Evolutionary conservation across 2,329 filamentous ascomycete genomes (phyloP).

Genomic region (Thielaviopsis euricoi): DNA sequence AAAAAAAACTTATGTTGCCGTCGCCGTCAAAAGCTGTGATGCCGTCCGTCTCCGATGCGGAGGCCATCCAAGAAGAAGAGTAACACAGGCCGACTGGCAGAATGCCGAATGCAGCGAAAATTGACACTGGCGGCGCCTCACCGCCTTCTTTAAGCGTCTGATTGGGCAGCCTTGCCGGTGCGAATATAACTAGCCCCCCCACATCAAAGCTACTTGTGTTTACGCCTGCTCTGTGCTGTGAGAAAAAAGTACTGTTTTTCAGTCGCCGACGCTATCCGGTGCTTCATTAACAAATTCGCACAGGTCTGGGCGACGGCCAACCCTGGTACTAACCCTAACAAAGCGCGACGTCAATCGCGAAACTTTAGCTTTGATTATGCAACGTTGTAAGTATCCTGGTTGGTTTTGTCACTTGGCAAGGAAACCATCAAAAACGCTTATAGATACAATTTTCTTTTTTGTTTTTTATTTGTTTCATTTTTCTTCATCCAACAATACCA

Average conservation of each 20-base stretch:
- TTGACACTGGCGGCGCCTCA: background rate
- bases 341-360: too few relatives aligned
- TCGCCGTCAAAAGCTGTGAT: background rate
- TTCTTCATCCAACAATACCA: background rate
- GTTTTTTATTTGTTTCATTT: too few relatives aligned
- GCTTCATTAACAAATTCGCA: too few relatives aligned
- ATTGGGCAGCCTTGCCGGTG: background rate
- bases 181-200: background rate
- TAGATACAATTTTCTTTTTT: too few relatives aligned
- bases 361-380: too few relatives aligned
- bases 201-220: background rate
- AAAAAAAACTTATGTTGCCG: background rate
- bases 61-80: background rate
- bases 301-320: too few relatives aligned
- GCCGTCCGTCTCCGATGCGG: constrained; percentile 8
- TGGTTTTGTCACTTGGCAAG: too few relatives aligned
- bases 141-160: constrained; percentile 1
- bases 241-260: too few relatives aligned
- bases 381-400: too few relatives aligned
- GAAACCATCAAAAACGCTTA: too few relatives aligned
- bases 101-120: background rate
- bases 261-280: too few relatives aligned
- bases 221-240: background rate
- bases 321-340: too few relatives aligned
- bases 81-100: background rate